These are phyloP conservation scores for Fusarium longipes DNA, from an alignment of 2,329 filamentous ascomycete species.

Conservation along the genomic window DNA sequence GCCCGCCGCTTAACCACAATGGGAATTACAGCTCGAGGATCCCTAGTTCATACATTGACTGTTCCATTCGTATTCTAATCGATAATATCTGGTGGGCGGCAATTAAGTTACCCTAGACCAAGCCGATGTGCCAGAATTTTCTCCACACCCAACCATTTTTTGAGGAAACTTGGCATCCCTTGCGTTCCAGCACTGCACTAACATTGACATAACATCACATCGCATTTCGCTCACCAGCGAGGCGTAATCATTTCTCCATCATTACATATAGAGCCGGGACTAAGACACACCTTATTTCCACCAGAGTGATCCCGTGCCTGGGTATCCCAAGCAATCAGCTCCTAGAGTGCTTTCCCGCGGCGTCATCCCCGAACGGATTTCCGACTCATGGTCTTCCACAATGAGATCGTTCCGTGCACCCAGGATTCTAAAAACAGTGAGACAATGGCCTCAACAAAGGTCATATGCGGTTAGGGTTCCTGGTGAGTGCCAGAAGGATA, in stretches of 20 bases:
- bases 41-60: conserved; percentile 7
- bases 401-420: conserved; percentile 41
- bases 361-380: conserved; percentile 8
- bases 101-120: conserved; percentile 34
- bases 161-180: conserved; percentile 26
- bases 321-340: conserved; percentile 1
- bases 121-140: conserved; percentile 15
- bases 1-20: conserved; percentile 33
- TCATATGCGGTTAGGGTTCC: conserved; percentile 51
- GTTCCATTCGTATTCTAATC: conserved; percentile 13
- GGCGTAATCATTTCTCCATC: background rate
- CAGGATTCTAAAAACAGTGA: conserved; percentile 19
- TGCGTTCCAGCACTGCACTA: conserved; percentile 25
- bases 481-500: conserved; percentile 46
- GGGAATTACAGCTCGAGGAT: background rate
- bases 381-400: conserved; percentile 20
- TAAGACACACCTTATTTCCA: background rate
- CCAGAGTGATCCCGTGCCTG: conserved; percentile 8
- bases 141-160: conserved; percentile 30
- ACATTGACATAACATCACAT: conserved; percentile 8
- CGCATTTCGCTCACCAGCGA: conserved; percentile 24
- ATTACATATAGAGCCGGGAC: conserved; percentile 10
- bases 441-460: conserved; percentile 29
- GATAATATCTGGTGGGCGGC: conserved; percentile 22
- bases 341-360: conserved; percentile 3